Evolutionary conservation across 345 rosid species (phyloP).

Genomic region (Heritiera fomes): DNA sequence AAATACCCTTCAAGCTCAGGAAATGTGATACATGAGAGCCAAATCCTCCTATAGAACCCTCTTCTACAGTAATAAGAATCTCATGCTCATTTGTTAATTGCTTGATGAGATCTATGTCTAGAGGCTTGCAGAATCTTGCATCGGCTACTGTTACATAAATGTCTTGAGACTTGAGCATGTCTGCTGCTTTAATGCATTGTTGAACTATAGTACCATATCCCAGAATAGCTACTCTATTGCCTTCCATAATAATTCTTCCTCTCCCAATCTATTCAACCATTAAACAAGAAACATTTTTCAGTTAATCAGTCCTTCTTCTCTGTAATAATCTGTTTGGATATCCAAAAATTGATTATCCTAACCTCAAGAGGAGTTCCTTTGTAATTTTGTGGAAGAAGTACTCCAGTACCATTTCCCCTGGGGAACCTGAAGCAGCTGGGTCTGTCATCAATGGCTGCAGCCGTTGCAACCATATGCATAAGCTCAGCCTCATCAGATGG

Average conservation of each 20-base stretch:
- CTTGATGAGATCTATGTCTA: constrained; percentile 66
- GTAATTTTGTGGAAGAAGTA: constrained; percentile 47
- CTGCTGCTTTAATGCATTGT: constrained; percentile 61
- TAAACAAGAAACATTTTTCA: not conserved
- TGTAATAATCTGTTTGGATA: not conserved
- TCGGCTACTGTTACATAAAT: constrained; percentile 69
- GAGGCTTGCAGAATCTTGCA: constrained; percentile 91
- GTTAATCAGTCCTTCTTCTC: constrained; percentile 1
- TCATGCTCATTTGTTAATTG: constrained; percentile 70
- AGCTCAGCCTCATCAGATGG: constrained; percentile 81
- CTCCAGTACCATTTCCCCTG: constrained; percentile 71
- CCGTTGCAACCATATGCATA: constrained; percentile 80
- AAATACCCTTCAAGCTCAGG: constrained; percentile 65
- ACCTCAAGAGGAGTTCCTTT: constrained; percentile 70
- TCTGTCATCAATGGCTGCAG: constrained; percentile 72
- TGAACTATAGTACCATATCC: constrained; percentile 86
- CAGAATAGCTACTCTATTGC: constrained; percentile 64
- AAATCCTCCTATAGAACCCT: constrained; percentile 87
- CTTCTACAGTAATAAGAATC: constrained; percentile 76
- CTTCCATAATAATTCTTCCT: constrained; percentile 76
- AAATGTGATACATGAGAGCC: constrained; percentile 84
- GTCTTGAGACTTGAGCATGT: constrained; percentile 42
- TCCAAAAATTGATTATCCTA: constrained; percentile 13
- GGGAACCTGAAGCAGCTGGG: constrained; percentile 88
- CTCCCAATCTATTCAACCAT: constrained; percentile 59